Base-by-base conservation (phyloP, 768 basidiomycete genomes). In the Hebeloma cylindrosporum region DNA sequence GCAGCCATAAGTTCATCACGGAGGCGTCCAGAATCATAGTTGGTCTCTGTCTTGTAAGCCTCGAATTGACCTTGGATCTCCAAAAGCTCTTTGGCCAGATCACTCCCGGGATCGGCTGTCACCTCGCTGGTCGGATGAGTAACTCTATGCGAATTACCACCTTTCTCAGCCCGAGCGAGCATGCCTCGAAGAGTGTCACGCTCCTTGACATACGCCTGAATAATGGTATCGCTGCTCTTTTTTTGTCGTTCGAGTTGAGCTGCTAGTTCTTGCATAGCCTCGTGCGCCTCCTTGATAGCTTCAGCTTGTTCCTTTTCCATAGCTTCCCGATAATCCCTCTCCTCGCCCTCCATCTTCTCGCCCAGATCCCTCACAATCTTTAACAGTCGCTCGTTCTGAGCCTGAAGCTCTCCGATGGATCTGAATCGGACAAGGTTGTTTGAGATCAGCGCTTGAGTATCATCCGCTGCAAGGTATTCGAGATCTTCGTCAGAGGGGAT, bases 331-430 rank as follows among this genome's bases (percentile, higher is more conserved):
- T 87, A 85, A 18, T 90, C 88, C 51, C 73, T 75, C 65, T 95
- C 92, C 54, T 88, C 86, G 4, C 72, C 72, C 66, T 98, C 96
- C 76, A 97, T 79, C 71, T 88, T 85, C 27, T 74, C 67, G 4
- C 88, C 92, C 28, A 98, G 73, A 43, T 89, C 87, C 13, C 94
- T 75, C 9, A 86, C 83, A 52, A 95, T 82, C 63, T 79, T 83
- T 35, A 98, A 71, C 17, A 97, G 68, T 54, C 87, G 88, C 70
- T 90, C 86, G 61, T 98, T 98, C 67, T 95, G 93, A 30, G 83
- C 78, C 58, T 97, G 93, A n/a, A 99, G 69, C 9, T 77, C 72
- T 10, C 79, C 75, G 40, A 97, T 78, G 0, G 83, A 87, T 32
- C 76, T 75, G 81, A 93, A 98, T 25, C 89, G 76, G 18, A 97